A percentile compares a stretch with the other conserved stretches of the same genome.
phyloP scores from a whole-genome alignment of 257 asterid genomes.

The Solanum ahanhuiri region DNA sequence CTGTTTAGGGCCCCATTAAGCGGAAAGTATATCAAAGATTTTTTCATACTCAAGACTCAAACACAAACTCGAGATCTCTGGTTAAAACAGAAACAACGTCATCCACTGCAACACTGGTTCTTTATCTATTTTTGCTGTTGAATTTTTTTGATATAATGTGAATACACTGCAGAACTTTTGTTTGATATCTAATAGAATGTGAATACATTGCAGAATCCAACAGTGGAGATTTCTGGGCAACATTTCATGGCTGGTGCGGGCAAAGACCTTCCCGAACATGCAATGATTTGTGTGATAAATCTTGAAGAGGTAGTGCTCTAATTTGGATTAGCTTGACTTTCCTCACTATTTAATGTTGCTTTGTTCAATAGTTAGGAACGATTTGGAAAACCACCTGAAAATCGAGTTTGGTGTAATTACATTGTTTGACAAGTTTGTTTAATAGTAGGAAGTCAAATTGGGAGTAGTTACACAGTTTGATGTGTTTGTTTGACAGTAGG shows the following conservation, averaged over 20 bases:
- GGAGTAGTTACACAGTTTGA: not conserved
- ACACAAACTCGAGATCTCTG: not conserved
- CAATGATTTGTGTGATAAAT: constrained; percentile 35
- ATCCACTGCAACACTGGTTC: not conserved
- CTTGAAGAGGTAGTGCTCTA: constrained; percentile 34
- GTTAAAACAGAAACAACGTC: no score
- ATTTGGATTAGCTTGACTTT: not conserved
- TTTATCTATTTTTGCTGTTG: not conserved
- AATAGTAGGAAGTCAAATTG: not conserved
- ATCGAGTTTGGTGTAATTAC: no score
- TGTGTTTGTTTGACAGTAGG: not conserved
- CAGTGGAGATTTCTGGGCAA: constrained; percentile 28
- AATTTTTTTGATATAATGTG: not conserved
- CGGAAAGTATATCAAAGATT: not conserved
- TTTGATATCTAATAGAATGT: not conserved
- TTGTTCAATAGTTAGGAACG: not conserved
- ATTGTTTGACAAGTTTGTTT: no score
- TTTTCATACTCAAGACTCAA: no score
- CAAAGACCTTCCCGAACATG: constrained; percentile 37
- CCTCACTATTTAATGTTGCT: not conserved
- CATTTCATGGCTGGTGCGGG: constrained; percentile 45
- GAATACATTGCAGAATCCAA: constrained; percentile 37
- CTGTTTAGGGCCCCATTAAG: not conserved
- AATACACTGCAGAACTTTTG: constrained; percentile 31
- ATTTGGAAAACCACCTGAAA: no score